Percentiles rank a stretch among this genome's conserved stretches.
phyloP scores from a whole-genome alignment of 2,329 filamentous ascomycete species.

The Escovopsis sp. region DNA sequence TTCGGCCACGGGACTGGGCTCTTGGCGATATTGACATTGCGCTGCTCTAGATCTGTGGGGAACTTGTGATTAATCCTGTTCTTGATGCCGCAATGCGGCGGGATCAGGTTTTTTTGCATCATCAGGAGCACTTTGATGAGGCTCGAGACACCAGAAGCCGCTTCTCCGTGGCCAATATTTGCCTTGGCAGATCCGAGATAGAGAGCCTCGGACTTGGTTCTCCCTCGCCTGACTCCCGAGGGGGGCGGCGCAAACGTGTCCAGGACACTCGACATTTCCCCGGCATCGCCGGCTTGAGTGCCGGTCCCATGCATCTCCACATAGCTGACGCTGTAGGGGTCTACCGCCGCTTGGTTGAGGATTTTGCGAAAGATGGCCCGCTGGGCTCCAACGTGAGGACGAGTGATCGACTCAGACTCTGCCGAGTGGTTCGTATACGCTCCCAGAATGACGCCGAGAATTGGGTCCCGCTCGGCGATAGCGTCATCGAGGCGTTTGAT shows the following conservation, averaged over 20 bases:
- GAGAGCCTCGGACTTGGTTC: constrained; percentile 35
- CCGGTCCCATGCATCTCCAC: constrained; percentile 89
- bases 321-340: constrained; percentile 64
- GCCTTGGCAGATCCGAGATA: constrained; percentile 49
- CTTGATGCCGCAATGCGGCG: constrained; percentile 52
- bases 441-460: constrained; percentile 55
- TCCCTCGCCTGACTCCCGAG: constrained; percentile 40
- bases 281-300: constrained; percentile 72
- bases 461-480: constrained; percentile 59
- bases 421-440: constrained; percentile 58
- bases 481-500: constrained; percentile 72
- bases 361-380: constrained; percentile 45
- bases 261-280: constrained; percentile 68
- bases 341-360: constrained; percentile 55
- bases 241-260: constrained; percentile 35
- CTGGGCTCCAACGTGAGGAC: constrained; percentile 50
- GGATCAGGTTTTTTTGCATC: constrained; percentile 45
- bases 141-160: constrained; percentile 45
- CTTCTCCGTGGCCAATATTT: constrained; percentile 50
- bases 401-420: constrained; percentile 55
- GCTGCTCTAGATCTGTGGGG: constrained; percentile 34
- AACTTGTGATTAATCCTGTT: constrained; percentile 41
- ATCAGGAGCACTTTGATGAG: constrained; percentile 50
- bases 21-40: constrained; percentile 41
- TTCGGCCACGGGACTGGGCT: constrained; percentile 28